Evolutionary conservation across 177 flowering plant species (phyloP), one percentile per base, ranked within the genome.

Genomic region (Vitis hybrid): DNA sequence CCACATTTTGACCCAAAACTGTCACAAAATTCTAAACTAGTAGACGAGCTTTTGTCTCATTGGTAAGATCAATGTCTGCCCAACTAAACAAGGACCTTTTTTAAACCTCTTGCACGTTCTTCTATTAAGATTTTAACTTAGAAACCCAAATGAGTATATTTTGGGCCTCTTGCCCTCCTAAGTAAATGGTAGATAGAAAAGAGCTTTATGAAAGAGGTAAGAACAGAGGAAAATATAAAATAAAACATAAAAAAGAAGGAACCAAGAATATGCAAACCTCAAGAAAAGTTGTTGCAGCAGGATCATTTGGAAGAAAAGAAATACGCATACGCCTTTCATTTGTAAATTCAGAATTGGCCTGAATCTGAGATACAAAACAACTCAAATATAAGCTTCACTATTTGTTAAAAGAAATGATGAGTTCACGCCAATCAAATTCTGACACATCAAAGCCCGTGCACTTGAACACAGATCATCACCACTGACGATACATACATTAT

Each of bases 241-340:
- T 14, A 64, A 31, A 49, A 11, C 59, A 11, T n/a, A 64, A 14
- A 19, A 31, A 28, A 1, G 52, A 33, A 64, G 24, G 55, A 53
- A 63, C n/a, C 18, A 58, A 12, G 6, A 59, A 65, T 38, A 13
- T 59, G 17, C 89, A 77, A 62, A 92, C 99, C 98, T 95, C 86
- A 61, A 93, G 92, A 79, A 90, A 89, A 65, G 88, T 80, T 71
- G 82, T 72, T 11, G 82, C 87, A 11, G 85, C 92, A 55, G 85
- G 87, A 82, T 92, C 94, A 76, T 88, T 90, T 1, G 99, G 99
- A 62, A 87, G 78, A 83, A 89, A 81, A 19, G 88, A 78, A 53
- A 86, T 66, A 18, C 83, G 78, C 33, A 73, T 75, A 11, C 97
- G 91, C 70, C 70, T 90, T 73, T 81, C 75, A 80, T 92, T 94